Evolutionary conservation across 192 early-diverging fungal species (phyloP).

Genomic region (Backusella tuberculispora): DNA sequence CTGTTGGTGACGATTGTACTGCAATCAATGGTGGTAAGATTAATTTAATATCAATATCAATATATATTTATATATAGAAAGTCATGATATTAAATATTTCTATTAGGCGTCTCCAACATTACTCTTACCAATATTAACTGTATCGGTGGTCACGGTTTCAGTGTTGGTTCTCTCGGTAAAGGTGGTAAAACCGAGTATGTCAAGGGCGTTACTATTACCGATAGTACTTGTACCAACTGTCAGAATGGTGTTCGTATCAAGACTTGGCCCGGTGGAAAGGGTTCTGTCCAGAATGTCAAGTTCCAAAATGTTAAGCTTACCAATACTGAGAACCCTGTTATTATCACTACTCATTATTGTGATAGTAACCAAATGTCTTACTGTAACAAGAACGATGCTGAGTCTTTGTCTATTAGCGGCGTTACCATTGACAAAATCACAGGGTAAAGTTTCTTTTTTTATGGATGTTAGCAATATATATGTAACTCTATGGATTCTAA

Average conservation of each 20-base stretch:
- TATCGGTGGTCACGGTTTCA: conserved; percentile 35
- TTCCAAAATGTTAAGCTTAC: conserved; percentile 47
- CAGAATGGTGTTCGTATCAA: conserved; percentile 57
- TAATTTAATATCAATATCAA: background rate
- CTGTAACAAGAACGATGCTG: conserved; percentile 37
- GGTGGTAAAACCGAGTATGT: conserved; percentile 35
- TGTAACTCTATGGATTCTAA: background rate
- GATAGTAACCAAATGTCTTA: conserved; percentile 43
- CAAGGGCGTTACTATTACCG: conserved; percentile 40
- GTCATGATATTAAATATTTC: background rate
- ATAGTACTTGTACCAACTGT: conserved; percentile 38
- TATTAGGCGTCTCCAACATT: conserved; percentile 45
- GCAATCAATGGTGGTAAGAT: conserved; percentile 43
- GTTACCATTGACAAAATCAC: conserved; percentile 46
- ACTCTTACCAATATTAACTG: conserved; percentile 45
- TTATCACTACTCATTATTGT: conserved; percentile 54
- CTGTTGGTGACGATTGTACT: conserved; percentile 57
- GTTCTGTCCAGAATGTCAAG: conserved; percentile 50
- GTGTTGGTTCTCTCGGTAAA: conserved; percentile 26
- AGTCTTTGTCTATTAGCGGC: conserved; percentile 41
- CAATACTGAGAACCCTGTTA: conserved; percentile 39
- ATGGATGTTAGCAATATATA: background rate
- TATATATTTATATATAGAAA: background rate
- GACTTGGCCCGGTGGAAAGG: conserved; percentile 46
- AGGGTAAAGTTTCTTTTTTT: conserved; percentile 35